These are phyloP conservation scores for Fusarium fujikuroi DNA, from an alignment of 2,329 filamentous ascomycete species.

Conservation along the genomic window DNA sequence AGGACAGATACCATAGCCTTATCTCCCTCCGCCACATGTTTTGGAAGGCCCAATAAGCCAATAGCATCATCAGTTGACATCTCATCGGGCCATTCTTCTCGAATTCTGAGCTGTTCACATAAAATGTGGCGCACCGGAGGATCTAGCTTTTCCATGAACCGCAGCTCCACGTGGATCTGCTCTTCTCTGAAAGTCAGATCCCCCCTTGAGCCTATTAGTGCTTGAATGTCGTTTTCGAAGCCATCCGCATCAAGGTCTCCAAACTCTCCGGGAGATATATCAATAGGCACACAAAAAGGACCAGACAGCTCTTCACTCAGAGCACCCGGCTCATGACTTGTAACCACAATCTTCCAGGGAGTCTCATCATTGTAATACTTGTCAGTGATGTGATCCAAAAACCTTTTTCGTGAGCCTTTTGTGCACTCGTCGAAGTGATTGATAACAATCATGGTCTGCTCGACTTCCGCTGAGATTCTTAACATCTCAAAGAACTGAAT, in stretches of 20 bases:
- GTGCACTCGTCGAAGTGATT: constrained; percentile 1
- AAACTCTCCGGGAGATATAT: not conserved
- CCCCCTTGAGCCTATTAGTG: rapidly evolving
- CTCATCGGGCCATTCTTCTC: not conserved
- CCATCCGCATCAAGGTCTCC: rapidly evolving
- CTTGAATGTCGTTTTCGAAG: not conserved
- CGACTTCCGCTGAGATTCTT: not conserved
- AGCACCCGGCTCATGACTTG: not conserved
- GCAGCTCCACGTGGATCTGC: not conserved
- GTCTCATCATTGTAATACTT: not conserved
- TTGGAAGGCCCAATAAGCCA: not conserved
- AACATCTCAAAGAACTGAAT: constrained; percentile 8
- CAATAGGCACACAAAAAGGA: not conserved
- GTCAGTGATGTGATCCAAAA: not conserved
- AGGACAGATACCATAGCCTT: not conserved
- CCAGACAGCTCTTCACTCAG: not conserved
- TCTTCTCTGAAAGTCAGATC: rapidly evolving
- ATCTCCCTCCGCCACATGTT: not conserved
- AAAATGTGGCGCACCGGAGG: not conserved
- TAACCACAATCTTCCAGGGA: not conserved
- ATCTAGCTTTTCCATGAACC: rapidly evolving
- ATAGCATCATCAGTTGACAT: not conserved
- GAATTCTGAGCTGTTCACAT: not conserved
- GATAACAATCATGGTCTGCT: not conserved
- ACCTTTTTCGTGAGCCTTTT: not conserved